Percentiles rank a stretch among this genome's conserved stretches.
phyloP scores from a whole-genome alignment of 768 basidiomycete genomes.

The Leucogyrophana mollusca region DNA sequence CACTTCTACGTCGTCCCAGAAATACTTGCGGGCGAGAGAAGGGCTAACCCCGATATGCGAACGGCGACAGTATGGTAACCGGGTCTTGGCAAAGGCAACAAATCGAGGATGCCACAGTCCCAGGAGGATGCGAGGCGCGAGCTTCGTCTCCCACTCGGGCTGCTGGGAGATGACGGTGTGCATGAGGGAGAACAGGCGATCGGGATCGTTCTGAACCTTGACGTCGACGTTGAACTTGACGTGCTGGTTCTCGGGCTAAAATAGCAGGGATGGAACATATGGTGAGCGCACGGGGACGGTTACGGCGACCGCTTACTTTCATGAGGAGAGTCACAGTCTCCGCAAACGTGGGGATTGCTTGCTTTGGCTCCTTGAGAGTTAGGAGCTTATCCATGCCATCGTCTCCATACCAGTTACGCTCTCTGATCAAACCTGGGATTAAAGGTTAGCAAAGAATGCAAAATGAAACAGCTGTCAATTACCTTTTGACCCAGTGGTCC shows the following conservation, averaged over 20 bases:
- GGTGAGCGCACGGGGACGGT: slow-evolving; percentile 10
- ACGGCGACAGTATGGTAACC: slow-evolving; percentile 79
- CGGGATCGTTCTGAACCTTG: slow-evolving; percentile 90
- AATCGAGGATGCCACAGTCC: slow-evolving; percentile 94
- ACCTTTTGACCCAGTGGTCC: slow-evolving; percentile 84
- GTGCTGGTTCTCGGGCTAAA: slow-evolving; percentile 70
- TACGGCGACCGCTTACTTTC: slow-evolving; percentile 44
- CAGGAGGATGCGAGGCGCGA: slow-evolving; percentile 79
- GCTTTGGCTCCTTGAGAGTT: slow-evolving; percentile 77
- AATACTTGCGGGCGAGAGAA: slow-evolving; percentile 75
- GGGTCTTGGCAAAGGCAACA: slow-evolving; percentile 68
- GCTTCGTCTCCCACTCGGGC: slow-evolving; percentile 65
- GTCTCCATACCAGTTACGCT: slow-evolving; percentile 68
- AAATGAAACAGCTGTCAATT: slow-evolving; percentile 6
- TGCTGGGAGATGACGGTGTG: slow-evolving; percentile 62
- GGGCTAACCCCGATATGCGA: slow-evolving; percentile 82
- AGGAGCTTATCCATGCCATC: slow-evolving; percentile 76
- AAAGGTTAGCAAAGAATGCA: slow-evolving; percentile 27
- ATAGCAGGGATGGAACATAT: slow-evolving; percentile 3
- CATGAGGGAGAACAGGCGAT: slow-evolving; percentile 80
- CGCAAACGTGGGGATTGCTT: slow-evolving; percentile 86
- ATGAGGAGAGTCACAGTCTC: slow-evolving; percentile 82
- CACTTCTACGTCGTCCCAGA: slow-evolving; percentile 83
- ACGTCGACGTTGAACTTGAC: slow-evolving; percentile 88
- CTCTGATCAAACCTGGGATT: slow-evolving; percentile 60